Conservation (phyloP, 192 early-diverging fungal genomes). For the Dissophora globulifera region DNA sequence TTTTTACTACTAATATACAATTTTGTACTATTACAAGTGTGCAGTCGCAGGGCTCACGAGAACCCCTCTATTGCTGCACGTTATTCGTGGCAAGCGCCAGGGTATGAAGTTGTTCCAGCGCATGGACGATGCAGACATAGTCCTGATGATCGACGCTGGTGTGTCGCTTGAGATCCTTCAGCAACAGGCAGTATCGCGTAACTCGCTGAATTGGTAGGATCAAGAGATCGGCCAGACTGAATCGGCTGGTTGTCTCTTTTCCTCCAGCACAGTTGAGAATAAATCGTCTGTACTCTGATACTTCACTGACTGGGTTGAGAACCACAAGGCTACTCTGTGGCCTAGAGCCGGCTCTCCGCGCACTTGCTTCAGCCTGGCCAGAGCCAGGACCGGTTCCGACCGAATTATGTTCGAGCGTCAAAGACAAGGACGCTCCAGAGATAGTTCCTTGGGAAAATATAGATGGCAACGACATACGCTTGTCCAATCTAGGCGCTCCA, state of each 20-base stretch:
- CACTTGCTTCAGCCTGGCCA: neutral
- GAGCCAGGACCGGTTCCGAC: neutral
- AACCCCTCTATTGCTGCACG: constrained; percentile 41
- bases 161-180: constrained; percentile 60
- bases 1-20: too few species aligned
- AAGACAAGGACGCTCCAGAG: neutral
- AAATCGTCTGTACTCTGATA: constrained; percentile 12
- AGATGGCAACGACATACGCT: constrained; percentile 32
- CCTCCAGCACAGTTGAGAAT: constrained; percentile 53
- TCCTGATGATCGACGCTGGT: constrained; percentile 32
- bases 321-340: constrained; percentile 23
- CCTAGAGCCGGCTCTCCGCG: neutral
- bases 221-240: constrained; percentile 76
- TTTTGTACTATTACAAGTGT: constrained; percentile 14
- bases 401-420: too few species aligned
- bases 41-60: too few species aligned
- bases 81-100: constrained; percentile 48
- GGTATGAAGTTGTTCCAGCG: constrained; percentile 46
- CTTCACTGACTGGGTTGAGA: neutral
- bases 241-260: constrained; percentile 63
- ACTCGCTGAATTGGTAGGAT: constrained; percentile 85
- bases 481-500: constrained; percentile 25
- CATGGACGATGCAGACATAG: constrained; percentile 49
- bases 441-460: constrained; percentile 21
- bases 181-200: constrained; percentile 78